phyloP scores from a whole-genome alignment of 352 stramenopile species.

The Globisporangium lucens region DNA sequence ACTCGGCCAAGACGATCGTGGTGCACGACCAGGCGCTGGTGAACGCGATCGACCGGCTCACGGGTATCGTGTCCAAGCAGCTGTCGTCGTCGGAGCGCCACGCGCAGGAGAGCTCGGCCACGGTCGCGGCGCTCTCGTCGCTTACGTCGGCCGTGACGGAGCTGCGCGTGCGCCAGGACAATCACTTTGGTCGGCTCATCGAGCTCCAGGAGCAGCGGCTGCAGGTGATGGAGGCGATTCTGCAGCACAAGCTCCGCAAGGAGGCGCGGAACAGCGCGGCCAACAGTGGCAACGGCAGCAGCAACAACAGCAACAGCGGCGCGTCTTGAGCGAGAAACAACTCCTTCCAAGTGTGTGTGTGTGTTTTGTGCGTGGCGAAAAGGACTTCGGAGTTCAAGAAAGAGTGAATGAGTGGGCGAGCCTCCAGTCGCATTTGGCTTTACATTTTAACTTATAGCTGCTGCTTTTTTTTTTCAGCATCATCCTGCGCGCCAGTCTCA shows the following conservation, averaged over 20 bases:
- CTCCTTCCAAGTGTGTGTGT: neutral
- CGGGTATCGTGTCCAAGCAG: constrained; percentile 54
- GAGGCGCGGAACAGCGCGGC: constrained; percentile 19
- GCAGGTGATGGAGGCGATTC: constrained; percentile 55
- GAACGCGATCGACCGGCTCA: constrained; percentile 59
- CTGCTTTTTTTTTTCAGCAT: neutral
- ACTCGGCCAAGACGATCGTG: constrained; percentile 39
- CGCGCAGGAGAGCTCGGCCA: constrained; percentile 25
- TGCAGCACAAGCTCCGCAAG: constrained; percentile 61
- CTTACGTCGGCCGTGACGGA: constrained; percentile 53
- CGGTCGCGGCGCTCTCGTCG: constrained; percentile 25
- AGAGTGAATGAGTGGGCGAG: neutral
- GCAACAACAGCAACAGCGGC: neutral
- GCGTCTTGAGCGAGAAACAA: neutral
- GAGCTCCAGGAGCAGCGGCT: constrained; percentile 69
- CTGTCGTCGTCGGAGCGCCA: constrained; percentile 32
- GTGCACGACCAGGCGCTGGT: constrained; percentile 61
- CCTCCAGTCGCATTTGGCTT: constrained; percentile 6
- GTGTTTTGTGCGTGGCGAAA: neutral
- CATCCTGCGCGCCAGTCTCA: neutral
- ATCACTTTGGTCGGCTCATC: constrained; percentile 45
- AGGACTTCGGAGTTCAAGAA: neutral
- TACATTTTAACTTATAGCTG: constrained; percentile 11
- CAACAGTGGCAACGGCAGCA: neutral
- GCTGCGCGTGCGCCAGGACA: constrained; percentile 45